phyloP scores from a whole-genome alignment of 2,329 filamentous ascomycete species.

The Colletotrichum sp. region DNA sequence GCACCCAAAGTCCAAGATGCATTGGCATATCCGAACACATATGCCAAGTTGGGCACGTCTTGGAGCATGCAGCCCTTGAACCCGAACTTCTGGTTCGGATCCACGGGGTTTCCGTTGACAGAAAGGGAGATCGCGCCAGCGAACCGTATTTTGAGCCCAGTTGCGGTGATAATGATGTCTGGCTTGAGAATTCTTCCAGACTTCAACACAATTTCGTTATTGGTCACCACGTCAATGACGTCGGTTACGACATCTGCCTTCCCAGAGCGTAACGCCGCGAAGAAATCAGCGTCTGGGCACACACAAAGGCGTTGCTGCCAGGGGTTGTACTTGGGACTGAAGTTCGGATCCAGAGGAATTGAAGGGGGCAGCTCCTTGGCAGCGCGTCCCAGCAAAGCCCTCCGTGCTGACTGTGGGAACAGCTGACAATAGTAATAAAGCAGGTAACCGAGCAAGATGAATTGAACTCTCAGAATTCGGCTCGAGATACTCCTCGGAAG shows the following conservation, averaged over 20 bases:
- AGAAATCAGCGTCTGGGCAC: slow-evolving; percentile 52
- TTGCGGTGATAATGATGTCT: slow-evolving; percentile 70
- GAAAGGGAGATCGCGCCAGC: slow-evolving; percentile 55
- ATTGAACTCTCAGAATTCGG: slow-evolving; percentile 52
- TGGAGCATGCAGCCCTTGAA: slow-evolving; percentile 69
- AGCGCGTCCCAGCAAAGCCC: slow-evolving; percentile 42
- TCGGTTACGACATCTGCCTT: slow-evolving; percentile 49
- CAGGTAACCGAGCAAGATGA: slow-evolving; percentile 37
- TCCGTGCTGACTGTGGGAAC: not conserved
- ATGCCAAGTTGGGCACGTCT: slow-evolving; percentile 64
- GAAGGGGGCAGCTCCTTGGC: slow-evolving; percentile 50
- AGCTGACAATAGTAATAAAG: slow-evolving; percentile 30
- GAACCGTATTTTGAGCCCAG: slow-evolving; percentile 62
- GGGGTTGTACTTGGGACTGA: slow-evolving; percentile 59
- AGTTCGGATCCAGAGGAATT: slow-evolving; percentile 58
- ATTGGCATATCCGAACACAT: slow-evolving; percentile 65
- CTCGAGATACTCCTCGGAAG: slow-evolving; percentile 49
- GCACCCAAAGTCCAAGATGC: slow-evolving; percentile 67
- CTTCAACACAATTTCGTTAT: slow-evolving; percentile 46
- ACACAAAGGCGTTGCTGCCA: slow-evolving; percentile 75
- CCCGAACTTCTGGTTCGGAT: slow-evolving; percentile 49
- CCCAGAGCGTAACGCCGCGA: slow-evolving; percentile 39
- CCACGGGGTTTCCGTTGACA: slow-evolving; percentile 54
- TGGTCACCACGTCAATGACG: slow-evolving; percentile 49
- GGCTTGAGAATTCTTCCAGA: slow-evolving; percentile 52